Evolutionary conservation across 2,329 filamentous ascomycete species (phyloP).

Genomic region (Aspergillus glaucus): DNA sequence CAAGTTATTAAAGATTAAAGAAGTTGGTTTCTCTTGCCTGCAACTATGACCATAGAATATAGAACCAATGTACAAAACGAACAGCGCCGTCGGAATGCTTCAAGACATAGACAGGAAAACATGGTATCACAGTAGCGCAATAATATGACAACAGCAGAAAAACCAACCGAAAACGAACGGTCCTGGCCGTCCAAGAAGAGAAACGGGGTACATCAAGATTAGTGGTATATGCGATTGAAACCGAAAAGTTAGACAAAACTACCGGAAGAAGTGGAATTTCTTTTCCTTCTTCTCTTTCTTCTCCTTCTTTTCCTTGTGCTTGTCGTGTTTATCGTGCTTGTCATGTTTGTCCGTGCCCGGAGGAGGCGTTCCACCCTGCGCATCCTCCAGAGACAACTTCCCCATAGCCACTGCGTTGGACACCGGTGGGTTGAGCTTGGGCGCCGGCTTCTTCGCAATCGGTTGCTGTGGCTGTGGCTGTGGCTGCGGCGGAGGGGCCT

Average conservation of each 20-base stretch:
- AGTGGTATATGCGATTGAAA: conserved; percentile 1
- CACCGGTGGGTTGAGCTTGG: conserved; percentile 19
- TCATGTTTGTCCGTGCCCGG: conserved; percentile 35
- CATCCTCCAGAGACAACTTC: conserved; percentile 31
- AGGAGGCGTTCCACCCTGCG: conserved; percentile 20
- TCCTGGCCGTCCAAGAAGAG: conserved; percentile 1
- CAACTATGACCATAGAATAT: not conserved
- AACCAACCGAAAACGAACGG: conserved; percentile 1
- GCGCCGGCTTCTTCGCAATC: conserved; percentile 17
- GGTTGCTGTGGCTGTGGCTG: conserved; percentile 37
- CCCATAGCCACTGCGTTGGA: conserved; percentile 30
- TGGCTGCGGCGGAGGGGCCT: conserved; percentile 46
- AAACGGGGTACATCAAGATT: conserved; percentile 2
- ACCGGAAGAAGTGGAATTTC: conserved; percentile 54
- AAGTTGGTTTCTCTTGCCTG: not conserved
- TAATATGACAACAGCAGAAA: conserved; percentile 12
- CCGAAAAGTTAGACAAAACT: conserved; percentile 1
- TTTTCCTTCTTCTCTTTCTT: conserved; percentile 42
- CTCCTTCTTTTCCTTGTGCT: conserved; percentile 53
- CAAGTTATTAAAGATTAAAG: conserved; percentile 1
- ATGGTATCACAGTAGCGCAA: conserved; percentile 33
- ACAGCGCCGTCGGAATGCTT: conserved; percentile 12
- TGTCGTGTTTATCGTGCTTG: conserved; percentile 34
- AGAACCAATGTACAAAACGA: not conserved
- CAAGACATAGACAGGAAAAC: conserved; percentile 12